Percentiles rank a stretch among this genome's conserved stretches.
Conservation (phyloP, 345 rosid genomes). For the Mangifera indica region DNA sequence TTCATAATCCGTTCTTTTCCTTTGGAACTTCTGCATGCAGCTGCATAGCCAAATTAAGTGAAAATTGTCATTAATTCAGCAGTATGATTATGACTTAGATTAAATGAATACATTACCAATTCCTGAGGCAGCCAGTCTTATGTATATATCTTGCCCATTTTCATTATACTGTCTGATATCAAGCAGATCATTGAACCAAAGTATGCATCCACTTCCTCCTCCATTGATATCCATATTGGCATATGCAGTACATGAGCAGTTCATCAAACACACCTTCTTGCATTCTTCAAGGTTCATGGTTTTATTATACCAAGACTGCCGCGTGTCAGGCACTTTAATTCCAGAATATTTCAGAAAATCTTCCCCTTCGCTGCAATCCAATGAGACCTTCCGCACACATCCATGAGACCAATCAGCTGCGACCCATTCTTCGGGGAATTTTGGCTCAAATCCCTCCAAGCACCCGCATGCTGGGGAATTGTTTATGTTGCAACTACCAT, state of each 20-base stretch:
- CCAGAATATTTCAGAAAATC: constrained; percentile 30
- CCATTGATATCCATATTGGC: constrained; percentile 32
- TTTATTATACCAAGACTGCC: constrained; percentile 24
- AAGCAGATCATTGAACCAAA: constrained; percentile 38
- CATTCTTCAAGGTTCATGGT: constrained; percentile 38
- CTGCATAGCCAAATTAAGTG: not conserved
- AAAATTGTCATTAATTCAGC: not conserved
- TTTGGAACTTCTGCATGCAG: not conserved
- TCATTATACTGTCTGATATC: constrained; percentile 36
- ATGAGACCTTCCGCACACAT: constrained; percentile 38
- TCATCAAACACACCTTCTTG: constrained; percentile 28
- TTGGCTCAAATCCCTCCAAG: constrained; percentile 46
- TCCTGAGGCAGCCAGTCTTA: constrained; percentile 38
- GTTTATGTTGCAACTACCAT: constrained; percentile 39
- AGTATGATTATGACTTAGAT: not conserved
- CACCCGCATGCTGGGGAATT: constrained; percentile 40
- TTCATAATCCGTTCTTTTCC: not conserved
- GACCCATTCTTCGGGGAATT: constrained; percentile 32
- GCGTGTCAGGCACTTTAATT: constrained; percentile 48
- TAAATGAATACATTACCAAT: constrained; percentile 24
- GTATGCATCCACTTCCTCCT: constrained; percentile 47
- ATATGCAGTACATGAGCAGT: constrained; percentile 59
- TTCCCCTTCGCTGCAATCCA: constrained; percentile 31
- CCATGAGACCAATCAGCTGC: constrained; percentile 37
- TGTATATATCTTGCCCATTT: constrained; percentile 26